These are phyloP conservation scores for Lactarius hengduanensis DNA, from an alignment of 768 basidiomycete species.

Conservation along the genomic window DNA sequence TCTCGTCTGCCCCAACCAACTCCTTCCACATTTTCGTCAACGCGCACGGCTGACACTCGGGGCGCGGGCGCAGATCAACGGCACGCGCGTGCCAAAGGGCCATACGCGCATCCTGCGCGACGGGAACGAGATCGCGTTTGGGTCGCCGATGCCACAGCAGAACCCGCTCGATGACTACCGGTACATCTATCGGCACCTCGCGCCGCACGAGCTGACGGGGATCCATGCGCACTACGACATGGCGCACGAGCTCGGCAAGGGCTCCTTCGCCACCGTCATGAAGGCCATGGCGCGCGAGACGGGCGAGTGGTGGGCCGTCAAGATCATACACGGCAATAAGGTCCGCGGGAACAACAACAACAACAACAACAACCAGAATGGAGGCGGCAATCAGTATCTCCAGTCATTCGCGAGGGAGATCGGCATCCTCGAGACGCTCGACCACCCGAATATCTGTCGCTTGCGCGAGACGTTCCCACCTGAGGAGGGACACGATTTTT, in stretches of 20 bases:
- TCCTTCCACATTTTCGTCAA: background rate
- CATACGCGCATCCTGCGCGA: constrained; percentile 58
- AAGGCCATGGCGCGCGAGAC: constrained; percentile 72
- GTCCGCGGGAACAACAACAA: constrained; percentile 36
- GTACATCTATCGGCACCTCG: constrained; percentile 69
- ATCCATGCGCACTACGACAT: constrained; percentile 68
- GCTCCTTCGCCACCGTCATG: constrained; percentile 88
- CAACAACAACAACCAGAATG: background rate
- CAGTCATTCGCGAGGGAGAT: constrained; percentile 67
- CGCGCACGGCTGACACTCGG: background rate
- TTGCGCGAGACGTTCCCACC: constrained; percentile 76
- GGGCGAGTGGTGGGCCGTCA: constrained; percentile 80
- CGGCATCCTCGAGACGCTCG: constrained; percentile 68
- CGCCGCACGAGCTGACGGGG: constrained; percentile 49
- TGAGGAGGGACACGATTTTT: constrained; percentile 57
- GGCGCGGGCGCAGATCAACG: constrained; percentile 56
- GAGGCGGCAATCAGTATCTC: constrained; percentile 19
- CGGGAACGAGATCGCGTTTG: constrained; percentile 88
- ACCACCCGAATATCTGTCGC: constrained; percentile 81
- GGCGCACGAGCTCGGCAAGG: constrained; percentile 74
- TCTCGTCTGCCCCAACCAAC: background rate
- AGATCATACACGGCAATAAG: constrained; percentile 68
- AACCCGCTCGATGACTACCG: constrained; percentile 69
- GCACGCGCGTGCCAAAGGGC: constrained; percentile 57
- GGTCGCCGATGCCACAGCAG: constrained; percentile 50